Evolutionary conservation across 257 asterid genomes (phyloP).

Genomic region (Solanum chaucha): DNA sequence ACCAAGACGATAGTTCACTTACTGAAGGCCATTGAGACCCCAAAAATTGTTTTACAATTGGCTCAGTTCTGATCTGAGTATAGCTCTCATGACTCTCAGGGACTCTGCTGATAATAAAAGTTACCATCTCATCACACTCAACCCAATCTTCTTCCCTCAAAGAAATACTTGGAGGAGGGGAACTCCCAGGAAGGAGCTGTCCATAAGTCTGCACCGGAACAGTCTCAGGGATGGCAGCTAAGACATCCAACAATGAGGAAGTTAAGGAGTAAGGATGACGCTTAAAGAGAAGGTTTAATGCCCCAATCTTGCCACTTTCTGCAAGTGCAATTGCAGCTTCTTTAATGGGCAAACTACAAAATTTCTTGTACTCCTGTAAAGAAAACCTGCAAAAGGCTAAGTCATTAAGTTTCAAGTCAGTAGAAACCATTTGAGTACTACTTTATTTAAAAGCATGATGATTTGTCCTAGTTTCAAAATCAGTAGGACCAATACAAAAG

Average conservation of each 20-base stretch:
- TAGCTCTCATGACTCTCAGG: slow-evolving; percentile 31
- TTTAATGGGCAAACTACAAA: slow-evolving; percentile 55
- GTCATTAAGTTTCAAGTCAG: slow-evolving; percentile 58
- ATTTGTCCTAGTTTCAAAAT: background rate
- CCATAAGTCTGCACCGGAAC: slow-evolving; percentile 81
- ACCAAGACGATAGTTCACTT: slow-evolving; percentile 76
- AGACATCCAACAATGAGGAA: slow-evolving; percentile 72
- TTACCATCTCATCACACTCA: slow-evolving; percentile 66
- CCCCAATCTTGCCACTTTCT: slow-evolving; percentile 92
- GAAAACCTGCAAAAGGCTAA: slow-evolving; percentile 81
- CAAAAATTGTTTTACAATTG: slow-evolving; percentile 45
- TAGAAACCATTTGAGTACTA: slow-evolving; percentile 20
- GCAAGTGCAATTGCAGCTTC: slow-evolving; percentile 73
- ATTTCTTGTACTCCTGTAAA: slow-evolving; percentile 71
- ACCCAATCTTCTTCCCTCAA: slow-evolving; percentile 94
- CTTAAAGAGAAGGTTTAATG: slow-evolving; percentile 82
- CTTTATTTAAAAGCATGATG: background rate
- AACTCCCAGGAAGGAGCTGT: slow-evolving; percentile 84
- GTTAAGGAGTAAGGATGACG: slow-evolving; percentile 81
- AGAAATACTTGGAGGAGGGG: slow-evolving; percentile 53
- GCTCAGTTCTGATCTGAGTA: slow-evolving; percentile 66
- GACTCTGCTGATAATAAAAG: slow-evolving; percentile 25
- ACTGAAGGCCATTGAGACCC: slow-evolving; percentile 76
- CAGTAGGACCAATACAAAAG: background rate
- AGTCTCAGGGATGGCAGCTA: slow-evolving; percentile 97